phyloP scores from a whole-genome alignment of 208 protist species.

The Acanthamoeba quina region DNA sequence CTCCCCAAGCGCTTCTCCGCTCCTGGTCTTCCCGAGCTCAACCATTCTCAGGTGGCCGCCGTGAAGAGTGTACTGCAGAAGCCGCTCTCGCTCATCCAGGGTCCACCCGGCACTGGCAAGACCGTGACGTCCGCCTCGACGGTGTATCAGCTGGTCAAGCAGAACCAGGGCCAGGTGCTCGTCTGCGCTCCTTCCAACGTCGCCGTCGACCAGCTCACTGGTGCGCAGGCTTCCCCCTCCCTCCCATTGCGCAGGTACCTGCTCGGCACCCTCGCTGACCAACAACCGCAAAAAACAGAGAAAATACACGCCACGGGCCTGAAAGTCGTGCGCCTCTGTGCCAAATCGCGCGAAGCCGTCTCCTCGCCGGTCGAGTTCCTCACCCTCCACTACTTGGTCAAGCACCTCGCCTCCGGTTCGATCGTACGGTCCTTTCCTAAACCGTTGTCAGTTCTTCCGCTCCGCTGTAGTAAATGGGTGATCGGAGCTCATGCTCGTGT shows the following conservation, averaged over 20 bases:
- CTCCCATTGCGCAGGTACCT: neutral
- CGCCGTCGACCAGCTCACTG: constrained; percentile 96
- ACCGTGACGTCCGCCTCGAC: constrained; percentile 97
- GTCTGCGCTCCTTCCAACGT: constrained; percentile 97
- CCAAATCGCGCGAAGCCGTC: constrained; percentile 94
- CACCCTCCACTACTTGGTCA: constrained; percentile 94
- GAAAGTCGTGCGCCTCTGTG: constrained; percentile 95
- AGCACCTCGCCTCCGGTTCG: constrained; percentile 75
- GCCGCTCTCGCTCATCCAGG: constrained; percentile 94
- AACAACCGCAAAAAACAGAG: constrained; percentile 80
- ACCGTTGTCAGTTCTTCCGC: neutral
- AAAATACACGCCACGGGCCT: constrained; percentile 96
- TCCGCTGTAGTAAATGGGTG: neutral
- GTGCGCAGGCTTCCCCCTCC: neutral
- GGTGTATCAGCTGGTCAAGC: constrained; percentile 94
- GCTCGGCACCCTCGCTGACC: neutral
- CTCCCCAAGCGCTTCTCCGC: constrained; percentile 85
- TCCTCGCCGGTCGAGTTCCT: constrained; percentile 91
- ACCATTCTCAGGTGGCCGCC: constrained; percentile 93
- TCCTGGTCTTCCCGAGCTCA: constrained; percentile 93
- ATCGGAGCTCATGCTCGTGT: neutral
- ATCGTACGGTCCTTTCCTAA: neutral
- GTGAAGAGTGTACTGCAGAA: constrained; percentile 92
- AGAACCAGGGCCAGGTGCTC: constrained; percentile 89
- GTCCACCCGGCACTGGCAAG: constrained; percentile 98